These are phyloP conservation scores for Mollisiaceae sp. DNA, from an alignment of 2,329 filamentous ascomycete genomes.

Conservation along the genomic window DNA sequence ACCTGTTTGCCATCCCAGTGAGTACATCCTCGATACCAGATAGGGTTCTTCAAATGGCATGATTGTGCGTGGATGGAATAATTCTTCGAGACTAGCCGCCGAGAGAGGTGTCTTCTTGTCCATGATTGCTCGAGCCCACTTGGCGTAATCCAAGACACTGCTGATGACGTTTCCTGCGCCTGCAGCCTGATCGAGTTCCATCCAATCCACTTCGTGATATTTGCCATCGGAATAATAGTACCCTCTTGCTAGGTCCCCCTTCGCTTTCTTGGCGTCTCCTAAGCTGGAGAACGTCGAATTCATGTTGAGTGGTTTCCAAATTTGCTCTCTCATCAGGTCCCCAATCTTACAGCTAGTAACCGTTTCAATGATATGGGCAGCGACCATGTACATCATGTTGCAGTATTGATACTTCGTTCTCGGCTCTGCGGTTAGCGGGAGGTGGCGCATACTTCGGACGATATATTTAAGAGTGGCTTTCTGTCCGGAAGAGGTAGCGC, in stretches of 20 bases:
- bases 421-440: constrained; percentile 51
- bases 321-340: constrained; percentile 46
- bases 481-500: constrained; percentile 38
- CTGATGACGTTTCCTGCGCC: constrained; percentile 54
- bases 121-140: constrained; percentile 57
- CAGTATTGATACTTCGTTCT: constrained; percentile 54
- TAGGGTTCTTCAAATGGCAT: background rate
- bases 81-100: constrained; percentile 40
- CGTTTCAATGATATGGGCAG: constrained; percentile 52
- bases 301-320: constrained; percentile 56
- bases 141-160: constrained; percentile 55
- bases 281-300: constrained; percentile 44
- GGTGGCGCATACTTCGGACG: constrained; percentile 51
- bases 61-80: constrained; percentile 43
- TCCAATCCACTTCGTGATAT: constrained; percentile 21
- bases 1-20: constrained; percentile 47
- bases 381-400: constrained; percentile 55
- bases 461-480: constrained; percentile 40
- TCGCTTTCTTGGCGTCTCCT: constrained; percentile 28
- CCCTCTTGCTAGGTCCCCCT: constrained; percentile 47
- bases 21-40: constrained; percentile 40
- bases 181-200: constrained; percentile 42
- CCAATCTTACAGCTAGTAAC: constrained; percentile 47
- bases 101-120: constrained; percentile 45
- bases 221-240: constrained; percentile 28